Evolutionary conservation across 2,329 filamentous ascomycete genomes (phyloP).

Genomic region (Colletotrichum abscissum): DNA sequence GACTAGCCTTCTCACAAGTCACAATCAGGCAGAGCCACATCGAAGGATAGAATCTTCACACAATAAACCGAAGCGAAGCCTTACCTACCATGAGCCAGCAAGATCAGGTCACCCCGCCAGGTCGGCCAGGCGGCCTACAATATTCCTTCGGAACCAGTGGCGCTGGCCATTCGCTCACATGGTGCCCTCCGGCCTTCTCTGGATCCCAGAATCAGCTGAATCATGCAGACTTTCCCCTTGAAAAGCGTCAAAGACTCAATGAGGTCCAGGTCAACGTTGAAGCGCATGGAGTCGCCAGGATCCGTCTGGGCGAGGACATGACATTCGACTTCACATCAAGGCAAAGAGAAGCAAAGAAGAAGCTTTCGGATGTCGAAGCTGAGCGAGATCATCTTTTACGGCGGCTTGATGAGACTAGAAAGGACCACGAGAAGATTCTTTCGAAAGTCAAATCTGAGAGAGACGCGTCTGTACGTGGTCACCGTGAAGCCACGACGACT

Average conservation of each 20-base stretch:
- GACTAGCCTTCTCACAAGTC: not conserved
- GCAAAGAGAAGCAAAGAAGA: slow-evolving; percentile 1
- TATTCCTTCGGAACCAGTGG: not conserved
- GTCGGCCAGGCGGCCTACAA: not conserved
- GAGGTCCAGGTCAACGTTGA: slow-evolving; percentile 19
- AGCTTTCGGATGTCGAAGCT: not conserved
- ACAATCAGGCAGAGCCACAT: not conserved
- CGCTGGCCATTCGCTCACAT: not conserved
- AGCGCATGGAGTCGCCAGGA: not conserved
- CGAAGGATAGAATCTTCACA: not conserved
- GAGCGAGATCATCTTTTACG: not conserved
- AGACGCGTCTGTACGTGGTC: not conserved
- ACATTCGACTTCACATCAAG: slow-evolving; percentile 6
- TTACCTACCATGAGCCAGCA: not conserved
- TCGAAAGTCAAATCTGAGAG: not conserved
- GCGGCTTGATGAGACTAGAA: not conserved
- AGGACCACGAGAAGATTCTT: not conserved
- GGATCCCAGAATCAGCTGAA: not conserved
- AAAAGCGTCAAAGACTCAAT: slow-evolving; percentile 5
- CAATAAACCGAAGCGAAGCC: too few species aligned
- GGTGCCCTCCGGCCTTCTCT: not conserved
- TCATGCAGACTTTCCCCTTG: not conserved
- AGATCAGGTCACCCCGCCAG: not conserved
- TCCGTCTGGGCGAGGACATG: slow-evolving; percentile 8
- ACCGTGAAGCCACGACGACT: not conserved